Evolutionary conservation across 768 basidiomycete genomes (phyloP).

Genomic region (Psilocybe sp.): DNA sequence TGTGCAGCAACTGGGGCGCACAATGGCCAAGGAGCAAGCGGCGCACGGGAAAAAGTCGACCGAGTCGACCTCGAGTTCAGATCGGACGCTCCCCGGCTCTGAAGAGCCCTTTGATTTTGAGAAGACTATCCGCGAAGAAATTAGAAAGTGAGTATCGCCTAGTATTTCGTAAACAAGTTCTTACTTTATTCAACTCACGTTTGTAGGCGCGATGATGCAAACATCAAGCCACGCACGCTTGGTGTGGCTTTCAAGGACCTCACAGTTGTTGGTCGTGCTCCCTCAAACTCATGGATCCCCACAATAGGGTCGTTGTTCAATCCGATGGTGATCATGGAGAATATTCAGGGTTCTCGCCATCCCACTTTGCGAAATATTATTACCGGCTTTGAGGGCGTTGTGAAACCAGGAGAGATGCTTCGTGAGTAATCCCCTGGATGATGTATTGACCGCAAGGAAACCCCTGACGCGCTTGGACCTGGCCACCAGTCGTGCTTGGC

Average conservation of each 20-base stretch:
- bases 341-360: constrained; percentile 48
- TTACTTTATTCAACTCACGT: constrained; percentile 3
- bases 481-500: constrained; percentile 70
- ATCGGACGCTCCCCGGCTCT: constrained; percentile 25
- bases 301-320: constrained; percentile 64
- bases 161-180: not conserved
- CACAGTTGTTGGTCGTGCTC: constrained; percentile 57
- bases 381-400: constrained; percentile 59
- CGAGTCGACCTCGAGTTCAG: constrained; percentile 20
- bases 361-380: constrained; percentile 68
- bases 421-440: constrained; percentile 39
- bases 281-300: constrained; percentile 47
- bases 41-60: constrained; percentile 1
- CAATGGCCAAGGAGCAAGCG: constrained; percentile 28
- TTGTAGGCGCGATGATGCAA: constrained; percentile 41
- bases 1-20: constrained; percentile 38
- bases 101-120: constrained; percentile 36
- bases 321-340: constrained; percentile 39
- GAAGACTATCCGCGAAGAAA: constrained; percentile 25
- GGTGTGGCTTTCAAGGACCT: constrained; percentile 62
- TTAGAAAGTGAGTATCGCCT: constrained; percentile 26
- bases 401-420: constrained; percentile 75
- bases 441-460: constrained; percentile 32
- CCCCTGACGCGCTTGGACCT: not conserved
- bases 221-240: constrained; percentile 49